Base-by-base conservation (phyloP, 495 filamentous ascomycete species). In the Aspergillus leporis region DNA sequence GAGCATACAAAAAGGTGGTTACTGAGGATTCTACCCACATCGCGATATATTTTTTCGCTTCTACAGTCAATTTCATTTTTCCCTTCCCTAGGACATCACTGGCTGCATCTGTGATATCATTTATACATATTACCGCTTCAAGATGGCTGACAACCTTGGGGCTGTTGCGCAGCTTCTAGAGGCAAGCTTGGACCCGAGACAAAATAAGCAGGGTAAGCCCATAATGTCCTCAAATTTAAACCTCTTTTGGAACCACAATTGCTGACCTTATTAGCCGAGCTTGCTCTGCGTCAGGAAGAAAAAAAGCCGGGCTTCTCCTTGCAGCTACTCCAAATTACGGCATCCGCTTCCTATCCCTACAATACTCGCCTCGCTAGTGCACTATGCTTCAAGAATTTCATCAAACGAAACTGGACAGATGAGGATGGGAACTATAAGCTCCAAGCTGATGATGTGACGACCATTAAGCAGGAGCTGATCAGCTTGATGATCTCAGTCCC, bases 371-470 rank as follows among this genome's bases (percentile, higher is more conserved):
- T 98, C 46, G 84, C 94, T n/a, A 89, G 90, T 66, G 91, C 94
- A 28, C 81, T 99, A 48, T 95, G 87, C 78, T 98, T 99, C 83
- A 99, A 99, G 77, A 99, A 99, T 76, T 93, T 93, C 70, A 91
- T 99, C 66, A 89, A 87, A 74, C 83, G 89, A 62, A 94, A 91
- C 80, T 98, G 91, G 85, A 88, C 88, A 22, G 91, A 98, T 72
- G 93, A 96, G 67, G 90, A 97, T 67, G 91, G 95, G 65, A 87
- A 86, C 66, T 89, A 98, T 81, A 93, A 90, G 74, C 83, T 99
- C 16, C 85, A 88, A 5, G 68, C 76, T 58, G 80, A 87, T 34
- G 94, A 97, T 72, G 93, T 98, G 46, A 71, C 73, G 7, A 89
- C 90, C 25, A 95, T 99, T 75, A 99, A 99, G 75, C 83, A 80